Evolutionary conservation across 495 filamentous ascomycete species (phyloP), one percentile per base, ranked within the genome.

Genomic region (Talaromyces trachyspermus): DNA sequence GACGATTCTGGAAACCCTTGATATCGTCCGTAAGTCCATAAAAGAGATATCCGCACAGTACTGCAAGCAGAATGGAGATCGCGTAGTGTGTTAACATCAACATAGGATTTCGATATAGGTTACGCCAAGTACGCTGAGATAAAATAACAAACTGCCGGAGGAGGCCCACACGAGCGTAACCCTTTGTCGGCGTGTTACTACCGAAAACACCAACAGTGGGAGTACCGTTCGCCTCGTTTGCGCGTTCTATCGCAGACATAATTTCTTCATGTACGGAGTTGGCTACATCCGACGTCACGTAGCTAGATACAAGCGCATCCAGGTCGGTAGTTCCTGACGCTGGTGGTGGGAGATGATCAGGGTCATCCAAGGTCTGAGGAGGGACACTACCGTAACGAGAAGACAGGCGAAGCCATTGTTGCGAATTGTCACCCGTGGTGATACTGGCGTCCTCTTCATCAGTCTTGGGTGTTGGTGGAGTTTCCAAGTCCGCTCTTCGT

Each of bases 31-130:
- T 95, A 51, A 99, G 68, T 6, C 94, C 92, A 52, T 95, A 99
- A 74, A 96, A 99, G 18, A 99, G 80, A 62, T 83, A 96, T 14
- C 92, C 92, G 25, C 89, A 89, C 42, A 99, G 81, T 20, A 95
- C 90, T 14, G 90, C 92, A 10, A 99, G 78, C 1, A 97, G 68
- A 51, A 99, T 96, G 17, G 92, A 87, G 54, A 96, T 97, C n/a
- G 90, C 91, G 62, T 99, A 99, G 69, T 99, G 92, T 0, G 94
- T 95, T 39, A 99, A 77, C 92, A 99, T 99, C 37, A 99, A 70
- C 81, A 96, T 89, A 14, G 92, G 92, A 63, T 99, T 96, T 30
- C 92, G 82, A 68, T 99, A 96, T 2, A 99, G 80, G 56, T 99
- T 99, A 50, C 83, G 85, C 94, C 94, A 97, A 0, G 94, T 99